Evolutionary conservation across 345 rosid genomes (phyloP).

Genomic region (Rhizophora mangle): DNA sequence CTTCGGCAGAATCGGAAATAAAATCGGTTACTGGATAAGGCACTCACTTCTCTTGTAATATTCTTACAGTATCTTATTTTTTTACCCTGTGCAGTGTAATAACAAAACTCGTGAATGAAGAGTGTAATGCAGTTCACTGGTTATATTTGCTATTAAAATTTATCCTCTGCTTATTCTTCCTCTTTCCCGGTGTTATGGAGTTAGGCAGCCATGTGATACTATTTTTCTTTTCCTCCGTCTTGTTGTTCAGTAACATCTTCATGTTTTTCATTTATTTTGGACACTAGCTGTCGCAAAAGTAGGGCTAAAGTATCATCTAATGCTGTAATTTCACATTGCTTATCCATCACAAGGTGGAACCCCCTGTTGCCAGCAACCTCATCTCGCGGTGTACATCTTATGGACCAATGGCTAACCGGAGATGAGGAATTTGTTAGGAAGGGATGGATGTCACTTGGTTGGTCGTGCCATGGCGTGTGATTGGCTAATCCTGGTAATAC

Average conservation of each 20-base stretch:
- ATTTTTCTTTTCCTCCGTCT: too few relatives aligned
- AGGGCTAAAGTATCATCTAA: too few relatives aligned
- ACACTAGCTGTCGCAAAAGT: too few relatives aligned
- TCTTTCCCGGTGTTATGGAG: background rate
- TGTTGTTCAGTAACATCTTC: too few relatives aligned
- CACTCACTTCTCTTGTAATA: background rate
- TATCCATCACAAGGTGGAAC: slow-evolving; percentile 42
- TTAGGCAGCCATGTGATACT: too few relatives aligned
- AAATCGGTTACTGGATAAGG: slow-evolving; percentile 6
- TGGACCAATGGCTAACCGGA: slow-evolving; percentile 51
- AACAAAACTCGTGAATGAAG: background rate
- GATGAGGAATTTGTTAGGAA: slow-evolving; percentile 58
- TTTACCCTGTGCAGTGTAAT: background rate
- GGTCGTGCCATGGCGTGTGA: slow-evolving; percentile 25
- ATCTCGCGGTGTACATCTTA: slow-evolving; percentile 40
- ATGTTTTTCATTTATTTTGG: too few relatives aligned
- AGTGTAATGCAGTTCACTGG: background rate
- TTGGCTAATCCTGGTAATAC: slow-evolving; percentile 5
- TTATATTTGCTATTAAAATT: background rate
- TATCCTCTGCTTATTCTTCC: background rate
- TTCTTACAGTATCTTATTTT: slow-evolving; percentile 9
- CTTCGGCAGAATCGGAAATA: slow-evolving; percentile 41
- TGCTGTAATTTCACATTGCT: too few relatives aligned
- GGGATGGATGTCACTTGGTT: slow-evolving; percentile 37
- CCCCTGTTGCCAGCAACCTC: slow-evolving; percentile 24